Evolutionary conservation across 73 alveolate genomes (phyloP).

Genomic region (Stentor coeruleus): DNA sequence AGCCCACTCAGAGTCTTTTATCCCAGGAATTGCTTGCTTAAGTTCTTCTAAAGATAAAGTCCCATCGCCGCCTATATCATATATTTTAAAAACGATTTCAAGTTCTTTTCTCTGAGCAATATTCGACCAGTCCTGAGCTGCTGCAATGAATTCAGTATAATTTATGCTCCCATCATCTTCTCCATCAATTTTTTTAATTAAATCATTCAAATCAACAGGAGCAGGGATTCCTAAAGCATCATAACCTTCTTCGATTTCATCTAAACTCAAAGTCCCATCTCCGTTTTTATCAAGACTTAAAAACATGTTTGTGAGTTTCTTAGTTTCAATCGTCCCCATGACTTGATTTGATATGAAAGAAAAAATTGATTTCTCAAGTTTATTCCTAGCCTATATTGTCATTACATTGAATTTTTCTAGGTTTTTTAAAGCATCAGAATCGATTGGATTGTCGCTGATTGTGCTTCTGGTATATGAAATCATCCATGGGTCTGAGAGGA

Average conservation of each 20-base stretch:
- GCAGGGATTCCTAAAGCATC: slow-evolving; percentile 21
- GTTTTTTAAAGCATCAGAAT: slow-evolving; percentile 28
- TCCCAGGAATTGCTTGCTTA: background rate
- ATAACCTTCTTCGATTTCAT: slow-evolving; percentile 74
- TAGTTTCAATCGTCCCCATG: slow-evolving; percentile 41
- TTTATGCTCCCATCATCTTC: background rate
- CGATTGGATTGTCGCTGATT: background rate
- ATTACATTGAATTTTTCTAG: slow-evolving; percentile 30
- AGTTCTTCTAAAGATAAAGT: background rate
- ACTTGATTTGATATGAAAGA: slow-evolving; percentile 38
- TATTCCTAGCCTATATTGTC: slow-evolving; percentile 31
- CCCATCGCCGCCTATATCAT: slow-evolving; percentile 19
- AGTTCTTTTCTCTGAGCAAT: background rate
- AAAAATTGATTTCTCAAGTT: slow-evolving; percentile 38
- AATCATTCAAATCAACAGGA: background rate
- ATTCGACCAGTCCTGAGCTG: background rate
- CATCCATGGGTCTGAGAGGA: slow-evolving; percentile 66
- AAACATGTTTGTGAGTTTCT: slow-evolving; percentile 47
- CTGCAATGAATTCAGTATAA: background rate
- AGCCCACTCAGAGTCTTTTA: slow-evolving; percentile 9
- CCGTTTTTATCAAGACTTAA: slow-evolving; percentile 62
- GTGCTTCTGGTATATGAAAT: background rate
- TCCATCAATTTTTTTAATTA: background rate
- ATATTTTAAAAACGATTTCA: background rate
- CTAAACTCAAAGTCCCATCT: slow-evolving; percentile 74